Conservation (phyloP, 2,329 filamentous ascomycete genomes). For the Stenocarpella maydis region DNA sequence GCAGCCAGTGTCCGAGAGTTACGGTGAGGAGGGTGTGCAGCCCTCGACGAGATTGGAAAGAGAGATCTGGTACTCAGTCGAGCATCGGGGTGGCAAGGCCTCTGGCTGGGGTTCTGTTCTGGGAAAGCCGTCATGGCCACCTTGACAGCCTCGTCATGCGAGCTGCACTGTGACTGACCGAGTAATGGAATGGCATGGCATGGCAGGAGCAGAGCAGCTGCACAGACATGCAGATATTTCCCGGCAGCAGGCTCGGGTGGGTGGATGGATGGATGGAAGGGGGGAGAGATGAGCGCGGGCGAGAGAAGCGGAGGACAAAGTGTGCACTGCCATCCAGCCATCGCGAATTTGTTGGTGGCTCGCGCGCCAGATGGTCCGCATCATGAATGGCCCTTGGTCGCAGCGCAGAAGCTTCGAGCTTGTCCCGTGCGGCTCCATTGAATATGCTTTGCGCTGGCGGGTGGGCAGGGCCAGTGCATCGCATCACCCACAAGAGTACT, state of each 20-base stretch:
- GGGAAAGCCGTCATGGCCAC: conserved; percentile 33
- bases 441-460: conserved; percentile 12
- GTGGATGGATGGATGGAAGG: neutral
- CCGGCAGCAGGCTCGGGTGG: too few species aligned
- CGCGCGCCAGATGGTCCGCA: conserved; percentile 1
- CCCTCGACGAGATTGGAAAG: neutral
- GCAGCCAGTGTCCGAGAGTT: conserved; percentile 1
- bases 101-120: conserved; percentile 26
- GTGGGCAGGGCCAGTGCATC: conserved; percentile 13
- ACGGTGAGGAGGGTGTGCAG: neutral
- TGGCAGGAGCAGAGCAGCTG: neutral
- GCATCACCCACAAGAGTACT: too few species aligned
- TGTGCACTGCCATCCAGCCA: neutral
- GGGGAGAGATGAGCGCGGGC: neutral
- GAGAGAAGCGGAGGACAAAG: neutral
- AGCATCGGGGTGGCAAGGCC: conserved; percentile 22
- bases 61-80: neutral
- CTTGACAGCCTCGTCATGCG: conserved; percentile 16
- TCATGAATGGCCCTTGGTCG: neutral
- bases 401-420: conserved; percentile 2
- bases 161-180: conserved; percentile 22
- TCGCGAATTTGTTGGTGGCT: neutral
- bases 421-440: conserved; percentile 2
- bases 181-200: neutral
- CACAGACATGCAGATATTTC: neutral